phyloP scores from a whole-genome alignment of 371 early-diverging fungal species.

The Smittium mucronatum region DNA sequence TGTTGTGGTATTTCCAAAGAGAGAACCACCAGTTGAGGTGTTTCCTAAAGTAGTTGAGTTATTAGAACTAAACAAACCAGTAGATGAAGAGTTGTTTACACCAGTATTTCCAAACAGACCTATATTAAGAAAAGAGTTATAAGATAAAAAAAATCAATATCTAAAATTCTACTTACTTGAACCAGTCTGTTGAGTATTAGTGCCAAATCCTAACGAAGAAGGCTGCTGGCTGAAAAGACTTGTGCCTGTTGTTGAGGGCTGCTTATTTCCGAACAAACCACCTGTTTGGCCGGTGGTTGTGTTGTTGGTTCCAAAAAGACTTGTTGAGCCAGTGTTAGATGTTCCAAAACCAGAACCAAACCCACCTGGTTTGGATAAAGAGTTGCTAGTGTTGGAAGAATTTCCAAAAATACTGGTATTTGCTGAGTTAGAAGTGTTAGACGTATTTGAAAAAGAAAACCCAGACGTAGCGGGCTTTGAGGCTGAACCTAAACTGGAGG shows the following conservation, averaged over 20 bases:
- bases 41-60: slow-evolving; percentile 2
- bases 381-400: neutral
- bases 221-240: slow-evolving; percentile 1
- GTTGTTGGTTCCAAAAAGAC: neutral
- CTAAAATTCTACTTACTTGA: neutral
- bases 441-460: slow-evolving; percentile 2
- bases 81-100: neutral
- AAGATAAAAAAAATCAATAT: neutral
- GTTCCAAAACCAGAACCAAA: slow-evolving; percentile 15
- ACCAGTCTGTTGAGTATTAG: slow-evolving; percentile 5
- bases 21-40: neutral
- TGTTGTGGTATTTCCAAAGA: neutral
- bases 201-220: slow-evolving; percentile 6
- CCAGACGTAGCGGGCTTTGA: neutral
- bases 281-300: neutral
- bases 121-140: neutral
- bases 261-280: slow-evolving; percentile 5
- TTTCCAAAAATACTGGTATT: slow-evolving; percentile 9
- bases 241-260: slow-evolving; percentile 10
- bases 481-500: slow-evolving; percentile 15
- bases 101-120: slow-evolving; percentile 1
- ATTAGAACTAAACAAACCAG: slow-evolving; percentile 5
- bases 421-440: slow-evolving; percentile 5
- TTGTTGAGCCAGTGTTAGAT: neutral
- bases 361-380: slow-evolving; percentile 4